Percentiles rank a stretch among this genome's conserved stretches.
phyloP scores from a whole-genome alignment of 2,329 filamentous ascomycete species.

The Trichophyton rubrum region DNA sequence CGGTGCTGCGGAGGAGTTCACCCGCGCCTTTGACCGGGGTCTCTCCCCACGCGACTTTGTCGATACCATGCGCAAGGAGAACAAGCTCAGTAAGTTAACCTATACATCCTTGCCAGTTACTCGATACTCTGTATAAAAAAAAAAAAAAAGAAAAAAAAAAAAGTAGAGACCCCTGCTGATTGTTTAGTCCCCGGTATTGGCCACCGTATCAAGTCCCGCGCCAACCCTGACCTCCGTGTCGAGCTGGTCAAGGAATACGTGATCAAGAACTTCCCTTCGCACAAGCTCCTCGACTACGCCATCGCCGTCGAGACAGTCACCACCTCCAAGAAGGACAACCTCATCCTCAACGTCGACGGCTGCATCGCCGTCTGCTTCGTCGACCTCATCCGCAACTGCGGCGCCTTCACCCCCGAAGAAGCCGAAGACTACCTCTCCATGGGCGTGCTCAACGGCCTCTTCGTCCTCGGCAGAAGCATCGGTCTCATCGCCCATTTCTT shows the following conservation, averaged over 20 bases:
- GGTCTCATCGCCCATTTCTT: slow-evolving; percentile 99
- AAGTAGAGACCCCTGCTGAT: slow-evolving; percentile 13
- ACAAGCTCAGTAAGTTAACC: slow-evolving; percentile 86
- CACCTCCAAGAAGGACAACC: slow-evolving; percentile 99
- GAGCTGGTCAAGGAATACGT: slow-evolving; percentile 99
- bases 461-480: slow-evolving; percentile 92
- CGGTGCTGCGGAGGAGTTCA: slow-evolving; percentile 96
- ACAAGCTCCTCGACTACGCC: slow-evolving; percentile 97
- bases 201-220: slow-evolving; percentile 98
- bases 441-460: slow-evolving; percentile 98
- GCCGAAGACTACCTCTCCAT: slow-evolving; percentile 98
- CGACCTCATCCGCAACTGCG: slow-evolving; percentile 92
- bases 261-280: slow-evolving; percentile 89
- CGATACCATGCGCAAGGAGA: slow-evolving; percentile 97
- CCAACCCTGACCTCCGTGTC: slow-evolving; percentile 99
- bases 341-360: slow-evolving; percentile 97
- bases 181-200: slow-evolving; percentile 77
- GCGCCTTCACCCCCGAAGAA: slow-evolving; percentile 90
- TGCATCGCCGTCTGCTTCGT: slow-evolving; percentile 98
- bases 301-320: slow-evolving; percentile 96
- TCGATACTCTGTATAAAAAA: no score
- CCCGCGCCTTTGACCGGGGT: slow-evolving; percentile 94
- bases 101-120: neutral
- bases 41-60: slow-evolving; percentile 98
- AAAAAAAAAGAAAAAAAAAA: no score